phyloP scores from a whole-genome alignment of 2,329 filamentous ascomycete genomes.

The Calonectria pteridis region DNA sequence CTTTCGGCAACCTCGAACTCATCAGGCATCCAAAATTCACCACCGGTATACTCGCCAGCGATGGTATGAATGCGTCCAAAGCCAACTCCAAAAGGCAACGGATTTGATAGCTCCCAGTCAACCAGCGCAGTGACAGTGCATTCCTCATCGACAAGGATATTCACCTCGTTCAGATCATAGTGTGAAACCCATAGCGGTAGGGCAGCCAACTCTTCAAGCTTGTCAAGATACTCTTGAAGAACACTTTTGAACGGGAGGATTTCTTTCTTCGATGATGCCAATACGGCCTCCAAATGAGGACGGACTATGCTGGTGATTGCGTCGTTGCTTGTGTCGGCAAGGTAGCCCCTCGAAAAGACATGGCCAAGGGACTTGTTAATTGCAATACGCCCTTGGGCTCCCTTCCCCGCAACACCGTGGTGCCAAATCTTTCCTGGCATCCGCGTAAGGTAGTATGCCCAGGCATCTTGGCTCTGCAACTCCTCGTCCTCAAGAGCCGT shows the following conservation, averaged over 20 bases:
- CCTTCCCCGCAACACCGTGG: background rate
- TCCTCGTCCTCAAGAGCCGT: background rate
- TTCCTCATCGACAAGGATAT: background rate
- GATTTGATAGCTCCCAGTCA: background rate
- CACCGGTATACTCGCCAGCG: conserved; percentile 40
- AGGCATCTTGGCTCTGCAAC: background rate
- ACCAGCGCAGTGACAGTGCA: background rate
- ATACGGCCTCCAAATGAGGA: background rate
- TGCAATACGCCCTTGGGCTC: background rate
- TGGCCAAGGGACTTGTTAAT: background rate
- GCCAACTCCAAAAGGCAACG: background rate
- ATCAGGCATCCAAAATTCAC: conserved; percentile 44
- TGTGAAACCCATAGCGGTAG: background rate
- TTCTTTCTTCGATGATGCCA: background rate
- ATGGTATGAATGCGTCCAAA: conserved; percentile 43
- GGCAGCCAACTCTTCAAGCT: background rate
- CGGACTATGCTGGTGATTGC: background rate
- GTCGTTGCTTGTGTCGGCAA: background rate
- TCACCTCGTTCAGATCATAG: background rate
- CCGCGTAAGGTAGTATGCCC: background rate
- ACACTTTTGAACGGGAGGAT: background rate
- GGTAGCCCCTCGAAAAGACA: background rate
- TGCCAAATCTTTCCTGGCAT: background rate
- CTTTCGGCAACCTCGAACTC: conserved; percentile 44
- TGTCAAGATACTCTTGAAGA: background rate